Conservation (phyloP, 2,329 filamentous ascomycete species). For the Colletotrichum sp. region DNA sequence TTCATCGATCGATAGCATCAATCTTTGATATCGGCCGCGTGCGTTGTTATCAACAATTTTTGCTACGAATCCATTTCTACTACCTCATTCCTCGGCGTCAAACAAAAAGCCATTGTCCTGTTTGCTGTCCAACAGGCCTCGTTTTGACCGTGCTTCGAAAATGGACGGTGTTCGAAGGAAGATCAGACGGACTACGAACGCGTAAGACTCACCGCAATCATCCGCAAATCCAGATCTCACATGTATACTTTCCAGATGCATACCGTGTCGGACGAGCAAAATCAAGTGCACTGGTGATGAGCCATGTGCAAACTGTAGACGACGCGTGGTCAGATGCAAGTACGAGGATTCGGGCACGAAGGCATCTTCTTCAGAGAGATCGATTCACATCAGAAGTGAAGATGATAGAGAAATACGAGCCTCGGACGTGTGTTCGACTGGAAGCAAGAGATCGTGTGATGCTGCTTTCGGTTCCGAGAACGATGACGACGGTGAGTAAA, state of each 20-base stretch:
- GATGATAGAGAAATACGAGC: not conserved
- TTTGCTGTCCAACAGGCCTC: fast-evolving
- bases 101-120: not conserved
- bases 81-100: not conserved
- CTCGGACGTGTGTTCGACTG: not conserved
- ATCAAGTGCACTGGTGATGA: constrained; percentile 39
- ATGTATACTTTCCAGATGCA: constrained; percentile 25
- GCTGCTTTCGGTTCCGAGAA: not conserved
- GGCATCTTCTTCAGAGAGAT: constrained; percentile 27
- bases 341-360: constrained; percentile 33
- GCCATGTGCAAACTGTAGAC: constrained; percentile 35
- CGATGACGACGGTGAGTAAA: not conserved
- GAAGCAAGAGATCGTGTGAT: not conserved
- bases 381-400: not conserved
- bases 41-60: not conserved
- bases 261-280: constrained; percentile 36
- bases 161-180: not conserved
- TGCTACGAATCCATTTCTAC: fast-evolving
- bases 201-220: not conserved
- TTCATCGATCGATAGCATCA: not conserved
- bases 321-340: constrained; percentile 32
- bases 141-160: not conserved
- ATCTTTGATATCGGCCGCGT: not conserved
- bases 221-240: not conserved
- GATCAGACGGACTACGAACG: not conserved